Base-by-base conservation (phyloP, 2,329 filamentous ascomycete genomes). In the Aspergillus niger region DNA sequence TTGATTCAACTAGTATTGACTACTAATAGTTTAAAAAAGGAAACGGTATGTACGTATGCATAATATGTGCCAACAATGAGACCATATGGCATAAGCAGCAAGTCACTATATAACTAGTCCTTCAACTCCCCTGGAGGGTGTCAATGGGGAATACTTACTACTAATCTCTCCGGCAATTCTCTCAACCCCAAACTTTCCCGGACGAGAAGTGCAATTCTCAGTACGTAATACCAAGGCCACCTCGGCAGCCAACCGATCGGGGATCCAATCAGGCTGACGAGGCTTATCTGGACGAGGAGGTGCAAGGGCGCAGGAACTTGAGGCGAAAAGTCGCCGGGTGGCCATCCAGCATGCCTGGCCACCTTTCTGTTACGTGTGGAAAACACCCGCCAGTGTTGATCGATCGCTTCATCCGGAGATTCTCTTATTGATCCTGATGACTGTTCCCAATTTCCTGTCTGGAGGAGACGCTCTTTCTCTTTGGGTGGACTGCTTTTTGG, bases 191-290 rank as follows among this genome's bases (percentile, higher is more conserved):
- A 55, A 55, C 26, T 50, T 50, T 50, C 32, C 32, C 47, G 47
- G 47, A 30, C 47, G 47, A 10, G 28, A 8, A 20, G 11, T 8
- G 41, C 38, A 62, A 61, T 57, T 49, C 32, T 13, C 64, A 65
- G 69, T 74, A 74, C 72, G 73, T 76, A 76, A 76, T 74, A 64
- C 59, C 54, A 68, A 63, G 63, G 61, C 61, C 60, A 52, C 58
- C 44, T 58, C 60, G 61, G 63, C 61, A 61, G 57, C 58, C 49
- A 63, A 51, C 62, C 61, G 54, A 54, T 38, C 47, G 28, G 56
- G 38, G 57, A 49, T 39, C 74, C 73, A 76, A 75, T 75, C 70
- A 74, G 62, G 26, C 47, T 10, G 13, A 5, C 7, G 15, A 44
- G 15, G 32, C 72, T 76, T 76, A 76, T 76, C 73, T 26, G 39